Evolutionary conservation across 1,284 basidiomycete genomes (phyloP), one percentile per base, ranked within the genome.

Genomic region (Mycosarcoma maydis): DNA sequence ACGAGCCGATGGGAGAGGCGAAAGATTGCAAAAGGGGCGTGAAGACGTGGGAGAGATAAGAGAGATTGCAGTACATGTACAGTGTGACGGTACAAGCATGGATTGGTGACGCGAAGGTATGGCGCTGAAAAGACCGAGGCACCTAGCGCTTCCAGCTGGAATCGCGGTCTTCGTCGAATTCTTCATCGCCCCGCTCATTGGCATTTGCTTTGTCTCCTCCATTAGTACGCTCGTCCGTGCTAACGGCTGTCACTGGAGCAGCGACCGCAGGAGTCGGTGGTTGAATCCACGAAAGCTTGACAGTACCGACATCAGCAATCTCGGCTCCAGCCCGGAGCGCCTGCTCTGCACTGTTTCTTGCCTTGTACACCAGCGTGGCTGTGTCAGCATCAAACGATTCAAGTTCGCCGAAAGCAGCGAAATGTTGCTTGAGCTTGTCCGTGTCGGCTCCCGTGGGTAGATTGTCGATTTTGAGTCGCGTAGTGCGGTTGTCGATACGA

Each of bases 401-500:
- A 2, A 72, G 27, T 43, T 76, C 72, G 45, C 78, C 78, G 45
- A 78, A 79, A 2, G 13, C 37, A 5, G 46, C 33, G 46, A 90
- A 94, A 89, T 91, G 94, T 67, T 90, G 88, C 64, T 87, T 87
- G 49, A 92, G 85, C 22, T 87, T 86, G 48, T 84, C 84, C 32
- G 87, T 87, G 22, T 84, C 84, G 27, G 83, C 84, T 2, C 70
- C 76, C 2, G 64, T 38, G 1, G 84, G 76, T 0, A 87, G 87
- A 33, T 89, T 90, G 70, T 90, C 89, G 33, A 96, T 84, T 38
- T 90, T 83, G 26, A 97, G 83, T 78, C 87, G 89, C 83, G 89
- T 91, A 5, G 94, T 90, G 17, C 94, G 88, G 76, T 95, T 94
- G 83, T 97, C 94, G 22, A 97, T 87, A 72, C 90, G 90, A 88